Evolutionary conservation across 108 stramenopile genomes (phyloP).

Genomic region (Nitzschia inconspicua): DNA sequence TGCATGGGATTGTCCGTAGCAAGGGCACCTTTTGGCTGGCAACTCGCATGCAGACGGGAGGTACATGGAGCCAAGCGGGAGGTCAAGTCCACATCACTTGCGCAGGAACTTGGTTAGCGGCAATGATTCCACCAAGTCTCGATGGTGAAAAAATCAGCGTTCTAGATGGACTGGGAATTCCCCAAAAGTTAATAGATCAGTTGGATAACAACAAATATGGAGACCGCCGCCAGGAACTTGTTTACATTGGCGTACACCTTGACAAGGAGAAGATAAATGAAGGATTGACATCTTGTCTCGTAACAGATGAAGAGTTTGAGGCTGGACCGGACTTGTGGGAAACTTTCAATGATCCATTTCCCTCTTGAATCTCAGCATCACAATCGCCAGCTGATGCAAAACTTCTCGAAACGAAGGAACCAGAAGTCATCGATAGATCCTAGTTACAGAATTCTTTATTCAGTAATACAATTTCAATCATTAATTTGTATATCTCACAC

Average conservation of each 20-base stretch:
- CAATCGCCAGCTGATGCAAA: no score
- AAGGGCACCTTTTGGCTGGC: conserved; percentile 75
- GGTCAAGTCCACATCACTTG: conserved; percentile 78
- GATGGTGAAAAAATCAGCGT: no score
- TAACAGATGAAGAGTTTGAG: conserved; percentile 4
- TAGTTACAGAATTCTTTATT: no score
- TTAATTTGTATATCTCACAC: no score
- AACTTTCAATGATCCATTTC: background rate
- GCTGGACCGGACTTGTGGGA: conserved; percentile 1
- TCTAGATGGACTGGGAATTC: no score
- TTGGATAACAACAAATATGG: conserved; percentile 80
- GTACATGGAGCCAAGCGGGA: conserved; percentile 93
- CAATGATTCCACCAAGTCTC: no score
- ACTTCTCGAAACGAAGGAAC: no score
- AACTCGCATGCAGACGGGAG: conserved; percentile 18
- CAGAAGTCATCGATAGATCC: no score
- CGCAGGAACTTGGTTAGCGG: conserved; percentile 94
- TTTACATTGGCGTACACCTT: conserved; percentile 80
- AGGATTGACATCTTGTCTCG: conserved; percentile 10
- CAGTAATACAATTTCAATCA: no score
- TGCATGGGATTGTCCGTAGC: conserved; percentile 49
- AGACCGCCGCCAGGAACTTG: conserved; percentile 91
- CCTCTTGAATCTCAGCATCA: no score
- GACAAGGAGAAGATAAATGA: conserved; percentile 57
- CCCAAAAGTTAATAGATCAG: no score